phyloP scores from a whole-genome alignment of 148 eudicot species.

The Chenopodium album region DNA sequence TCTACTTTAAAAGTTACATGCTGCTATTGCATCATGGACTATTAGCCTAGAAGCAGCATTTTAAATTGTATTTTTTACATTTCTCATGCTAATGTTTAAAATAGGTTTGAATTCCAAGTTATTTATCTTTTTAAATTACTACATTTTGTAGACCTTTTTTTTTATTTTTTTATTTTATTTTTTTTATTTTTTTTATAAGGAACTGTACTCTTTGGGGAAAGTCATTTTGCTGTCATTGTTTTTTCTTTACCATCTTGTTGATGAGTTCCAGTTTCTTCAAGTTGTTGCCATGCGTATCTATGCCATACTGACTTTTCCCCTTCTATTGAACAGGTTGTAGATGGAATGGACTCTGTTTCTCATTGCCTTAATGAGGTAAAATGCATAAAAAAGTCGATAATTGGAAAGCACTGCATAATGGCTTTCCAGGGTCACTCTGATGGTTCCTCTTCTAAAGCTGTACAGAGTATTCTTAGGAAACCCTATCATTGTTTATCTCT shows the following conservation, averaged over 20 bases:
- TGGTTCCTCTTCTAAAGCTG: conserved; percentile 24
- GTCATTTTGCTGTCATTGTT: neutral
- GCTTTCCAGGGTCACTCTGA: conserved; percentile 48
- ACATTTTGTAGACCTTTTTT: neutral
- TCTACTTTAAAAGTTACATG: too few species aligned
- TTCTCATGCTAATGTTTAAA: neutral
- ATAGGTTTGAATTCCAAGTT: neutral
- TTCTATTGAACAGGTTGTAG: conserved; percentile 56
- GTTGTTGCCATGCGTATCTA: neutral
- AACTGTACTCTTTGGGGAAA: neutral
- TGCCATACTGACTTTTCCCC: neutral
- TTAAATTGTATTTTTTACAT: neutral
- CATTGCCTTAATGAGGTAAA: conserved; percentile 38
- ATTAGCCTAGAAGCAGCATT: neutral
- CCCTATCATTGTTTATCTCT: conserved; percentile 36
- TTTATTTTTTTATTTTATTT: too few species aligned
- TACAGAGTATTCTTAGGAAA: conserved; percentile 36
- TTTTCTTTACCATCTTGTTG: neutral
- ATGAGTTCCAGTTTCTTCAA: neutral
- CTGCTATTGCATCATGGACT: neutral
- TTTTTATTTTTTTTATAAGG: neutral
- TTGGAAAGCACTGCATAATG: conserved; percentile 43
- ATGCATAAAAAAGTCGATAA: conserved; percentile 46
- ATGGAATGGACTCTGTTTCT: conserved; percentile 47
- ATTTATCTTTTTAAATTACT: neutral